Evolutionary conservation across 1,284 basidiomycete genomes (phyloP).

Genomic region (Leccinum angustisporum): DNA sequence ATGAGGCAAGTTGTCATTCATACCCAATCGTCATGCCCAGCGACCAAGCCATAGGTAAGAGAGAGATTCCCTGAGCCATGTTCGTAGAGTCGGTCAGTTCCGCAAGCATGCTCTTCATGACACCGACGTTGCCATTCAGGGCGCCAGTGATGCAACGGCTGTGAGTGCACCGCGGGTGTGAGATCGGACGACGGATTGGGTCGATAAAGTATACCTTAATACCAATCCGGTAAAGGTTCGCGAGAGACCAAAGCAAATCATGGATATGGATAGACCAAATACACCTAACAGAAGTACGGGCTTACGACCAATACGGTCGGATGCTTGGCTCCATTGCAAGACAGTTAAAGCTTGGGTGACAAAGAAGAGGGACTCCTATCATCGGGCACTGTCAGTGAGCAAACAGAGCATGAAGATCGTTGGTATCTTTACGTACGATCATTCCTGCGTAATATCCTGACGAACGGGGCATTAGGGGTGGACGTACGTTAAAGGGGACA

Average conservation of each 20-base stretch:
- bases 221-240: slow-evolving; percentile 50
- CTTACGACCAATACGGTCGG: slow-evolving; percentile 53
- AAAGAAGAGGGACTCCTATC: slow-evolving; percentile 44
- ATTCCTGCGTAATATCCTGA: slow-evolving; percentile 58
- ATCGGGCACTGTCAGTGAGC: not conserved
- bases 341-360: slow-evolving; percentile 52
- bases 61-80: too few species aligned
- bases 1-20: too few species aligned
- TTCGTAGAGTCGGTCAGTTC: too few species aligned
- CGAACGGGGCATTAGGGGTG: not conserved
- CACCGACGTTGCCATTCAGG: slow-evolving; percentile 54
- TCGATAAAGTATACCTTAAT: slow-evolving; percentile 37
- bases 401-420: slow-evolving; percentile 9
- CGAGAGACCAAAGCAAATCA: slow-evolving; percentile 57
- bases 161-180: slow-evolving; percentile 16
- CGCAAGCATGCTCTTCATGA: slow-evolving; percentile 43
- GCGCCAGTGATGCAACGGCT: slow-evolving; percentile 54
- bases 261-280: slow-evolving; percentile 52
- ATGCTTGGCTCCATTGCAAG: slow-evolving; percentile 54
- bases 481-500: not conserved
- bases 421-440: slow-evolving; percentile 40
- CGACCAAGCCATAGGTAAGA: too few species aligned
- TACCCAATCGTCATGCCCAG: too few species aligned
- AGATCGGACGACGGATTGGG: not conserved
- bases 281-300: slow-evolving; percentile 57